Conservation (phyloP, 805 yeast genomes). For the Cyberlindnera galapagoensis region DNA sequence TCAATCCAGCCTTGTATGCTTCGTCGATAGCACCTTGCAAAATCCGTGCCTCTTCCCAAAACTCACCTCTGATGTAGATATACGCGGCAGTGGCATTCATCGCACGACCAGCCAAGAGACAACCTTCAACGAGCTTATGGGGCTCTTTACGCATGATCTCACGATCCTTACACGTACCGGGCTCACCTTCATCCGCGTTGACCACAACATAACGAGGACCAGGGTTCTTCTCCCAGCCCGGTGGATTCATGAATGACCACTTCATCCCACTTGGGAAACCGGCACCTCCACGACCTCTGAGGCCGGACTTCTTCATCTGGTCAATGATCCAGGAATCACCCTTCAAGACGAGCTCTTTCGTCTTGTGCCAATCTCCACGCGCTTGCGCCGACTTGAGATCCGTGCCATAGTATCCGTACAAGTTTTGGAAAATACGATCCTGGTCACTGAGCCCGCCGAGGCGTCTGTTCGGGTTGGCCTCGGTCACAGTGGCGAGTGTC, state of each 20-base stretch:
- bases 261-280: conserved; percentile 89
- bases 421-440: conserved; percentile 83
- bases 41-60: conserved; percentile 70
- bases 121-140: conserved; percentile 88
- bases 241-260: conserved; percentile 94
- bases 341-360: conserved; percentile 75
- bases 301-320: conserved; percentile 77
- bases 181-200: conserved; percentile 94
- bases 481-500: conserved; percentile 35
- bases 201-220: conserved; percentile 90
- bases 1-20: conserved; percentile 72
- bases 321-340: conserved; percentile 90
- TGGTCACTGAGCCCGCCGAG: conserved; percentile 76
- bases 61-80: conserved; percentile 87
- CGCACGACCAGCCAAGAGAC: conserved; percentile 81
- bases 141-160: conserved; percentile 90
- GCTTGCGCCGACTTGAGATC: conserved; percentile 68
- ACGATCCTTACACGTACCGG: conserved; percentile 90
- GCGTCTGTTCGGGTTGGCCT: conserved; percentile 41
- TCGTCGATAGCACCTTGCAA: conserved; percentile 82
- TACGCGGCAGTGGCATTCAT: conserved; percentile 94
- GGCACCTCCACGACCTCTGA: conserved; percentile 92
- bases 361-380: conserved; percentile 91
- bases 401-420: conserved; percentile 68
- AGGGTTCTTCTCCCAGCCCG: conserved; percentile 85